Conservation (phyloP, 129 eudicot species). For the Lactuca sativa region DNA sequence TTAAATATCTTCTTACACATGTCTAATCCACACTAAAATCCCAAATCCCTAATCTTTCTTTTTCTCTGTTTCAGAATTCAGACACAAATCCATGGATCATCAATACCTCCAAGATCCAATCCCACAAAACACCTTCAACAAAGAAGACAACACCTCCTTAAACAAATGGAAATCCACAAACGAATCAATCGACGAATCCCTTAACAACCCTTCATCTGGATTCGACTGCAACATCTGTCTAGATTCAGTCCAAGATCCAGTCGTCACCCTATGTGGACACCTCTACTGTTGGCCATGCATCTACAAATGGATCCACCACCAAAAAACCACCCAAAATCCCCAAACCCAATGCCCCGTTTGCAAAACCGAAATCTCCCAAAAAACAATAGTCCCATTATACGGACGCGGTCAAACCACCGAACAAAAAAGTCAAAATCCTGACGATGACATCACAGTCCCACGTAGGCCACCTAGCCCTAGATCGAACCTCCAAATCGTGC, state of each 20-base stretch:
- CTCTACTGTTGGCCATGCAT: constrained; percentile 97
- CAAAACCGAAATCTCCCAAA: constrained; percentile 58
- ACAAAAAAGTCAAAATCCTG: constrained; percentile 15
- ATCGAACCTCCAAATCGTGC: constrained; percentile 22
- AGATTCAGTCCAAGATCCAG: constrained; percentile 73
- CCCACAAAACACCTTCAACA: constrained; percentile 23
- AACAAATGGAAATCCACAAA: constrained; percentile 43
- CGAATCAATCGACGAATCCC: constrained; percentile 34
- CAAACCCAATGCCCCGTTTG: constrained; percentile 89
- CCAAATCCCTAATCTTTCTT: neutral
- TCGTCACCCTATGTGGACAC: constrained; percentile 87
- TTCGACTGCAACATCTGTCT: constrained; percentile 90
- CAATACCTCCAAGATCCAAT: constrained; percentile 41
- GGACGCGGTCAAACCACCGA: constrained; percentile 64
- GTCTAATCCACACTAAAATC: neutral
- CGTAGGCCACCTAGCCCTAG: constrained; percentile 65
- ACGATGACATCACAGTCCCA: constrained; percentile 46
- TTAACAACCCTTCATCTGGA: constrained; percentile 37
- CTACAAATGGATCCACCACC: constrained; percentile 78
- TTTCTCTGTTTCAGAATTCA: constrained; percentile 19
- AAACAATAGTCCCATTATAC: constrained; percentile 65
- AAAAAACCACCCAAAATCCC: constrained; percentile 34
- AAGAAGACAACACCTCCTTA: constrained; percentile 33
- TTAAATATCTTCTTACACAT: constrained; percentile 17
- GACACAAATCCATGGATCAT: constrained; percentile 33